Evolutionary conservation across 2,329 filamentous ascomycete species (phyloP), one percentile per base, ranked within the genome.

Genomic region (Sporothrix variecibatus): DNA sequence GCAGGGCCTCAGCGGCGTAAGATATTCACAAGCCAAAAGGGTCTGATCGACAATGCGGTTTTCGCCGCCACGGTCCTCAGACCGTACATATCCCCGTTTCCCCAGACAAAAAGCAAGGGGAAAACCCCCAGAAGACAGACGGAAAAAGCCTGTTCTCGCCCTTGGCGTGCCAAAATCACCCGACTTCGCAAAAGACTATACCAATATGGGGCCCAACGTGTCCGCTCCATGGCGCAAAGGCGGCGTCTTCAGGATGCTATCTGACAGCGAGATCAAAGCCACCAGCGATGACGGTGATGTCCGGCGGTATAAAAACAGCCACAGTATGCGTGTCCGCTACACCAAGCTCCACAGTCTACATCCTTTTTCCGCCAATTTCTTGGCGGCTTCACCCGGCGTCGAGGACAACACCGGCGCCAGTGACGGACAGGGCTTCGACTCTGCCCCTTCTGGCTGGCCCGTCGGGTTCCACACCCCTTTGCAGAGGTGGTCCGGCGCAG

Each of bases 401-500:
- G 73, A 69, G 26, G 53, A 72, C 43, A 5, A 67, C 11, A 79
- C 80, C 4, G 49, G 40, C n/a, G 46, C 6, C 64, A 12, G n/a
- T n/a, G 43, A 17, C 51, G 51, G 23, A 17, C 26, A 38, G 38
- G 62, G 68, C n/a, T 1, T 11, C 40, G n/a, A 49, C 6, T 7
- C 17, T 38, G 56, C 11, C 23, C 3, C n/a, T 40, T 28, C n/a
- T 8, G n/a, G 20, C 51, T n/a, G 17, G 53, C 38, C 26, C n/a
- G 20, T 23, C 49, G 46, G 62, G 0, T 67, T 75, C 17, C 75
- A 17, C 75, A 77, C 70, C 64, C 53, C 9, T 77, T 79, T 51
- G 72, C 77, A 6, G 79, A 78, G 71, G 76, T 79, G n/a, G 53
- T 80, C 23, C 75, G 81, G 31, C 77, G 80, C 34, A 74, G 77